phyloP scores from a whole-genome alignment of 2,329 filamentous ascomycete species.

The Drechslerella dactyloides region DNA sequence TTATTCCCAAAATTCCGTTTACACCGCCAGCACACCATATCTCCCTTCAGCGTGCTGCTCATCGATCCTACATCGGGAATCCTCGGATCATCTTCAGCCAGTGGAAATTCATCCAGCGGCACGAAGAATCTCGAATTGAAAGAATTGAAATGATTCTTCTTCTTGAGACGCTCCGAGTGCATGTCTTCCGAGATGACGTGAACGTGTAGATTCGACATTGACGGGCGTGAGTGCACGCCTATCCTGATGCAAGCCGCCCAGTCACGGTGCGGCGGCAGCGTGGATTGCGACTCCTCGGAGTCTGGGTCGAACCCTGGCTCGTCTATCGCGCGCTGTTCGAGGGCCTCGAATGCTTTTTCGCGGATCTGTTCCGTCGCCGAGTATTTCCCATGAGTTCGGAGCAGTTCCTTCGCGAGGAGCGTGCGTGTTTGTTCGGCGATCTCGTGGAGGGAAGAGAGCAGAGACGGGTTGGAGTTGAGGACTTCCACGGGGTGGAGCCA shows the following conservation, averaged over 20 bases:
- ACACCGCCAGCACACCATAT: slow-evolving; percentile 86
- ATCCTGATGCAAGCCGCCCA: slow-evolving; percentile 75
- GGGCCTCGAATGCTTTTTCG: slow-evolving; percentile 69
- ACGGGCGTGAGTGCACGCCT: slow-evolving; percentile 85
- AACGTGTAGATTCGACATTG: slow-evolving; percentile 90
- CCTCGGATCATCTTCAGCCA: slow-evolving; percentile 70
- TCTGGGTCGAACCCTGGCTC: slow-evolving; percentile 54
- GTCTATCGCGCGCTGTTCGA: slow-evolving; percentile 57
- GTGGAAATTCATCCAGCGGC: slow-evolving; percentile 76
- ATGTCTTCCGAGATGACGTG: slow-evolving; percentile 85
- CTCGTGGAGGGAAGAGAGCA: slow-evolving; percentile 25
- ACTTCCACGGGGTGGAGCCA: slow-evolving; percentile 77
- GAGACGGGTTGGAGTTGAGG: slow-evolving; percentile 59
- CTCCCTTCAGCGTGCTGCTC: slow-evolving; percentile 63
- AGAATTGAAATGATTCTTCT: slow-evolving; percentile 82
- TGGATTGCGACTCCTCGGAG: slow-evolving; percentile 30
- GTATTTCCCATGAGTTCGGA: slow-evolving; percentile 68
- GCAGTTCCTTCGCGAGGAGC: slow-evolving; percentile 76
- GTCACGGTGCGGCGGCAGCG: slow-evolving; percentile 62
- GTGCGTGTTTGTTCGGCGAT: slow-evolving; percentile 63
- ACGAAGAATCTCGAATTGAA: slow-evolving; percentile 88
- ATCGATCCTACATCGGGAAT: slow-evolving; percentile 60
- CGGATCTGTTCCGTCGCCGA: slow-evolving; percentile 70
- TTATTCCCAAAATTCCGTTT: slow-evolving; percentile 73
- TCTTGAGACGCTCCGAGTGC: slow-evolving; percentile 73